Evolutionary conservation across 108 stramenopile species (phyloP).

Genomic region (Cyclostephanos tholiformis): DNA sequence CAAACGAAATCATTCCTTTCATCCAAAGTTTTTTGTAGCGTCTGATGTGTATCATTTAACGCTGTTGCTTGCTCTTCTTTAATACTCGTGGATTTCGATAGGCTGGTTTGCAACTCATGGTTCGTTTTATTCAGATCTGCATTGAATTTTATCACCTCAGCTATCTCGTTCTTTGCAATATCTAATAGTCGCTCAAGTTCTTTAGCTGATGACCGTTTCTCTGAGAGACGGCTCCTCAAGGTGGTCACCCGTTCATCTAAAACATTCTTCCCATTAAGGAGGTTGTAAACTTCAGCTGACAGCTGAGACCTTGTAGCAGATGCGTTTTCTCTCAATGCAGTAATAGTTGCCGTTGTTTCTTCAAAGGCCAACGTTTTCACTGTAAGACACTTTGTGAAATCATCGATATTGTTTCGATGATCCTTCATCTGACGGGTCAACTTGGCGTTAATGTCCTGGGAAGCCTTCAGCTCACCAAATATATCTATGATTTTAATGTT

Average conservation of each 20-base stretch:
- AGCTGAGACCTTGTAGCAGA: not conserved
- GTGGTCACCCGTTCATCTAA: not conserved
- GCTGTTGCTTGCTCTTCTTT: slow-evolving; percentile 11
- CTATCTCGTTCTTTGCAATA: slow-evolving; percentile 18
- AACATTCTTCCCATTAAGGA: not conserved
- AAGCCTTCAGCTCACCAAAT: not conserved
- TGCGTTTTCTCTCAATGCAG: not conserved
- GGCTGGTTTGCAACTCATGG: slow-evolving; percentile 14
- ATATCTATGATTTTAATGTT: not conserved
- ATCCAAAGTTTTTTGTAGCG: no score
- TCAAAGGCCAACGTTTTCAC: not conserved
- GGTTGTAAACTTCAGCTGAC: not conserved
- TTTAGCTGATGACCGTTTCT: not conserved
- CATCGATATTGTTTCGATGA: not conserved
- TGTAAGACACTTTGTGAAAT: not conserved
- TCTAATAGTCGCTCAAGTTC: slow-evolving; percentile 1
- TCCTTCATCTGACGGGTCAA: not conserved
- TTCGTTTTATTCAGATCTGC: slow-evolving; percentile 6
- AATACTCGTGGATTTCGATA: not conserved
- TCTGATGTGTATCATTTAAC: not conserved
- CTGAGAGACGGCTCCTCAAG: not conserved
- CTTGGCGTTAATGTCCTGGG: not conserved
- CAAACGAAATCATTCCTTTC: not conserved
- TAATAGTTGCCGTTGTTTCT: not conserved
- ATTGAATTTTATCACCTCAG: slow-evolving; percentile 6